Evolutionary conservation across 352 stramenopile species (phyloP), one percentile per base, ranked within the genome.

Genomic region (Elongisporangium prolatum): DNA sequence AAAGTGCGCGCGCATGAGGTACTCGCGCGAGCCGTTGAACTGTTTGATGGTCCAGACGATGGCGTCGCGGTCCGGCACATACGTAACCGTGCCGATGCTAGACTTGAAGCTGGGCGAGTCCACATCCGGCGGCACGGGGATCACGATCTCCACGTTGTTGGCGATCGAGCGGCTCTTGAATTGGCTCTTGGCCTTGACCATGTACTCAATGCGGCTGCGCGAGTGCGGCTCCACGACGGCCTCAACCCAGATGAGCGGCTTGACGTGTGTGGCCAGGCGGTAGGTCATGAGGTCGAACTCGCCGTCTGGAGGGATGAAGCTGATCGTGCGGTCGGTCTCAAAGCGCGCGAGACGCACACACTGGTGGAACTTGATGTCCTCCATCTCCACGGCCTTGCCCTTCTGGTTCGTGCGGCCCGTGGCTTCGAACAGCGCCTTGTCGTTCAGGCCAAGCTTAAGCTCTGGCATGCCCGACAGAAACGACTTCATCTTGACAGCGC

Each of bases 291-390:
- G 77, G 63, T 99, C 97, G 62, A 99, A 99, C 77, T 99, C 97
- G 48, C 98, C 98, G 71, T 99, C 98, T 5, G 98, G 98, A 17
- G 98, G 98, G 60, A 99, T 99, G 80, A 99, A 99, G 34, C 91
- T 98, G 60, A 99, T 99, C 24, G 98, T 99, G 22, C 97, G 88
- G 74, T 99, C 97, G 57, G 98, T 98, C 72, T 99, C 97, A 59
- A 99, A 99, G 56, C 96, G 85, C n/a, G 97, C 96, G 14, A 99
- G 87, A 14, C 97, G 86, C 37, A 99, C 98, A 63, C 98, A 95
- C 71, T 99, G 97, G 80, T 99, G 97, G 73, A 99, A 99, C 75
- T 99, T 99, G 59, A 99, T 99, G 74, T 99, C 98, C 70, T 99
- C 97, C 73, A 99, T 92, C 69, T 99, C 97, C 0, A 99, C 95